phyloP scores from a whole-genome alignment of 768 basidiomycete genomes.

The Chiua virens region DNA sequence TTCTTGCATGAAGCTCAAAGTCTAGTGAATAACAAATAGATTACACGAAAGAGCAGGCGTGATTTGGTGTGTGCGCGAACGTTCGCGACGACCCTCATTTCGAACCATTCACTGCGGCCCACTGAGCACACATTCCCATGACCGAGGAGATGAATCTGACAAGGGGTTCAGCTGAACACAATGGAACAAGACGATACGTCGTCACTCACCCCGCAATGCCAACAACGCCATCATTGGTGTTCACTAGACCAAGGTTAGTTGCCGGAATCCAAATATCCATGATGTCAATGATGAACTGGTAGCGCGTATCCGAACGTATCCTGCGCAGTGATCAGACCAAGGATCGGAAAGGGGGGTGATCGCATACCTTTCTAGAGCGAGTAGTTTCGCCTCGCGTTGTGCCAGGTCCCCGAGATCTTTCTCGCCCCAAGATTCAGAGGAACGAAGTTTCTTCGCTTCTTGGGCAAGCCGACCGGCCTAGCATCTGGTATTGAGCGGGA shows the following conservation, averaged over 20 bases:
- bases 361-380: slow-evolving; percentile 53
- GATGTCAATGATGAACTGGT: slow-evolving; percentile 82
- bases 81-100: slow-evolving; percentile 31
- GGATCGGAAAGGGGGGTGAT: background rate
- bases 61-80: background rate
- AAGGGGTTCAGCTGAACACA: slow-evolving; percentile 4
- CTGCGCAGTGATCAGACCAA: slow-evolving; percentile 33
- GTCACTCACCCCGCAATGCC: slow-evolving; percentile 79
- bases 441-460: slow-evolving; percentile 55
- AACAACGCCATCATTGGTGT: slow-evolving; percentile 80
- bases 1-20: background rate
- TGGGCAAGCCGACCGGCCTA: slow-evolving; percentile 62
- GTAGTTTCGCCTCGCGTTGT: slow-evolving; percentile 63
- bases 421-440: slow-evolving; percentile 49
- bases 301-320: slow-evolving; percentile 62
- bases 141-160: slow-evolving; percentile 67
- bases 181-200: slow-evolving; percentile 4
- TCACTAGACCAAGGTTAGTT: slow-evolving; percentile 70
- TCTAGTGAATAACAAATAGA: slow-evolving; percentile 3
- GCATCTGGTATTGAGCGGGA: background rate
- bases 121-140: slow-evolving; percentile 67
- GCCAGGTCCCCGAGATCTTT: slow-evolving; percentile 68
- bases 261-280: slow-evolving; percentile 92
- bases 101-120: slow-evolving; percentile 50
- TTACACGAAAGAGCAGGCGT: slow-evolving; percentile 1